Base-by-base conservation (phyloP, 169 alveolate genomes). In the Eimeria necatrix region DNA sequence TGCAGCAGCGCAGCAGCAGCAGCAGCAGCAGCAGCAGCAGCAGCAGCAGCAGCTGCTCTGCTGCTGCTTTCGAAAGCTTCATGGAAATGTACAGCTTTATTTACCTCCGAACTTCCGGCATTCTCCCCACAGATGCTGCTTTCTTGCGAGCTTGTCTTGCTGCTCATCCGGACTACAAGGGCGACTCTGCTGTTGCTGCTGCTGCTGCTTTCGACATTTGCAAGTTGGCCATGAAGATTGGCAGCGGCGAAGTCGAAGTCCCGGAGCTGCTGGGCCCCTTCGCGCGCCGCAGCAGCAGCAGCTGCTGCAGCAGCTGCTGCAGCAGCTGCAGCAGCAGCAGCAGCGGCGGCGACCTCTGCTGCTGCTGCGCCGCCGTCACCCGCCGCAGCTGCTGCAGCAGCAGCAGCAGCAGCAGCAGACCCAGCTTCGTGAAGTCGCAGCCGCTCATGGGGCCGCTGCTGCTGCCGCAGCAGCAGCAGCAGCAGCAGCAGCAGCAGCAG, bases 241-340 rank as follows among this genome's bases (percentile, higher is more conserved):
- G 95, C 9, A 59, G 56, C 20, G 85, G 84, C 14, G 53, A 46
- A 4, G n/a, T 78, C 12, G 78, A 74, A 14, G 49, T 78, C 12
- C 83, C 81, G 9, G 92, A 78, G 83, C 80, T 92, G 61, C 74
- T 80, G 22, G 95, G 95, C 24, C 91, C 95, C 32, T 91, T 76
- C 51, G 96, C 89, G 8, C 26, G 64, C n/a, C 92, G 92, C 60
- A 26, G 18, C 12, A 60, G 92, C 41, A 84, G 68, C 68, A 56
- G 20, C 68, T 1, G 68, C 20, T 14, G 22, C 12, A 1, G 68
- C 68, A 1, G 22, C 20, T 56, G 68, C 20, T 10, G 22, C 12
- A 56, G 64, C 64, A n/a, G 68, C 20, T 14, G 22, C 12, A 1
- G 68, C 68, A 1, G 22, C 20, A 1, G 68, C 20, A 0, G 22